Conservation (phyloP, 2,329 filamentous ascomycete genomes). For the Colletotrichum sojae region DNA sequence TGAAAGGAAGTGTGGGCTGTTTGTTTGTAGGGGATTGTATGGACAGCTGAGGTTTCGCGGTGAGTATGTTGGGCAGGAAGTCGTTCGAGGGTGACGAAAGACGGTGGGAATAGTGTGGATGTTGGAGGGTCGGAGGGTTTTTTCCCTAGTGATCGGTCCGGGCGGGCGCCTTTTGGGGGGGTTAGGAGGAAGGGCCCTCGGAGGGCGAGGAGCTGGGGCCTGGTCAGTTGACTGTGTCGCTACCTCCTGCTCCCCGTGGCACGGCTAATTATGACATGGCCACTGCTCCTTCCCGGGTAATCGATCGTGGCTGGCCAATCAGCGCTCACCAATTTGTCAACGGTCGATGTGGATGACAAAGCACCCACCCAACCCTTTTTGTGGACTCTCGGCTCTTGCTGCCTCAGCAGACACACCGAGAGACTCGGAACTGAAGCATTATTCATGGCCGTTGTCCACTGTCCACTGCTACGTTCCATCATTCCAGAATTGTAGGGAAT, state of each 20-base stretch:
- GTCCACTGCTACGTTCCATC: neutral
- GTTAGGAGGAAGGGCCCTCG: conserved; percentile 23
- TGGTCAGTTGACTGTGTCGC: conserved; percentile 32
- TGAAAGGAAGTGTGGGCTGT: neutral
- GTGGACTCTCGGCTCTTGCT: neutral
- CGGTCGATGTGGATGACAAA: conserved; percentile 21
- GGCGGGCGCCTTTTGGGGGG: conserved; percentile 13
- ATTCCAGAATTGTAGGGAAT: neutral
- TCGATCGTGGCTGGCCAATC: conserved; percentile 23
- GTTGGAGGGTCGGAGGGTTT: conserved; percentile 26
- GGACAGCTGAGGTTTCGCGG: neutral
- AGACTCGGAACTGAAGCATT: neutral
- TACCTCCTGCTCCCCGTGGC: conserved; percentile 27
- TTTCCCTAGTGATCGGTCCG: neutral
- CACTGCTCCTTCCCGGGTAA: neutral
- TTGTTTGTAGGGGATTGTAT: neutral
- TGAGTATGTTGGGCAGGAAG: neutral
- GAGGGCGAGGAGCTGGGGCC: conserved; percentile 33
- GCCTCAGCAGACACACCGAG: neutral
- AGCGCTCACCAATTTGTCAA: conserved; percentile 34
- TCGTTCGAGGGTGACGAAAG: conserved; percentile 19
- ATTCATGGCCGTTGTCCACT: neutral
- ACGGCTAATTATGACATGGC: conserved; percentile 39
- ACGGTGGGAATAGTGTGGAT: conserved; percentile 18
- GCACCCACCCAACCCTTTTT: conserved; percentile 17